Evolutionary conservation across 345 rosid genomes (phyloP).

Genomic region (Dimocarpus longan): DNA sequence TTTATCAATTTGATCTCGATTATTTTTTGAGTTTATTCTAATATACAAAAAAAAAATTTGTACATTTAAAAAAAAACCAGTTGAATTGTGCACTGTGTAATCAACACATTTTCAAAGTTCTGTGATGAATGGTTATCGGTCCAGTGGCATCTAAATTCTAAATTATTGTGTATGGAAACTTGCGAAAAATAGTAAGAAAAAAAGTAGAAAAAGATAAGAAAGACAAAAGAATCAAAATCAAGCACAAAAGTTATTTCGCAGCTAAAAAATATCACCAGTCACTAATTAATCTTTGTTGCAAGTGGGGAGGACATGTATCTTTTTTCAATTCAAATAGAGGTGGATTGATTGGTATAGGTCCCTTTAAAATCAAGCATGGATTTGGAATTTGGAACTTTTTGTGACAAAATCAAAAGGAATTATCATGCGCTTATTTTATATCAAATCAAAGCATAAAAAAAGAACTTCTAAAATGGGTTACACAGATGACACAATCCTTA

Average conservation of each 20-base stretch:
- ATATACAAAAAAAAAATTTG: no score
- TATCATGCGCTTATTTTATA: not conserved
- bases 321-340: slow-evolving; percentile 1
- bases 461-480: no score
- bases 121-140: slow-evolving; percentile 14
- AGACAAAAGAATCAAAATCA: not conserved
- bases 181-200: not conserved
- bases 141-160: slow-evolving; percentile 5
- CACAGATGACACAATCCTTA: not conserved
- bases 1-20: no score
- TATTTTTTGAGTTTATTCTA: no score
- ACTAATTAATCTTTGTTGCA: slow-evolving; percentile 3
- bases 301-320: not conserved
- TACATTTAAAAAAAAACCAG: not conserved
- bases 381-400: not conserved
- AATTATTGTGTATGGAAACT: not conserved
- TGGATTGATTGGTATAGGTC: not conserved
- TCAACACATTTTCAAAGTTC: not conserved
- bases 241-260: not conserved
- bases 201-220: not conserved
- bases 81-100: not conserved
- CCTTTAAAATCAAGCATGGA: not conserved
- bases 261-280: not conserved
- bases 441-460: not conserved
- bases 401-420: not conserved